Base-by-base conservation (phyloP, 2,329 filamentous ascomycete genomes). In the Cercospora sp. region DNA sequence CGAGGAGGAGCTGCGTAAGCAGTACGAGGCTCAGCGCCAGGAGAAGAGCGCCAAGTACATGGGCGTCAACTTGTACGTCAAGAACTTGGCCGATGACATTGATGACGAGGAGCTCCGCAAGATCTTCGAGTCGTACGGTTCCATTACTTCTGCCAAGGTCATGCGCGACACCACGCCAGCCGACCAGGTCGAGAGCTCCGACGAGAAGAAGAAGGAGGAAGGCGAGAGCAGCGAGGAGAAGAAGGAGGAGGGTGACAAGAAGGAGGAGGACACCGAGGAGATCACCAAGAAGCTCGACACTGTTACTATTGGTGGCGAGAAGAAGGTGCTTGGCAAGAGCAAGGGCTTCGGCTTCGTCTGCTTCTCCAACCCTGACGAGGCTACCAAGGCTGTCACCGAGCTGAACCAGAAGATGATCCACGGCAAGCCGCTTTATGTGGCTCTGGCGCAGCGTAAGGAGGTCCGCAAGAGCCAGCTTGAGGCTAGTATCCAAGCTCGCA, bases 321-420 rank as follows among this genome's bases (percentile, higher is more conserved):
- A 88, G 84, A 88, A 87, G 81, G 80, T 85, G 63, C 87, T 97
- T 69, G 95, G 95, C 81, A 98, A 98, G 91, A 97, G 93, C 90
- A 99, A 98, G 88, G 95, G 95, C 81, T 99, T 99, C 81, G 95
- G 95, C 77, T 99, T 99, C 82, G 95, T 99, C 79, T 99, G 95
- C 91, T 99, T 99, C 87, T 95, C 92, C 88, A 98, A 97, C 87
- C 94, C 95, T 69, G 95, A 99, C 78, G 95, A 99, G 82, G 95
- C 95, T 74, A 97, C 94, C 84, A 98, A 98, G 89, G 95, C 95
- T 73, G 94, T 99, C 73, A 93, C 94, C 70, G 95, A 99, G 83
- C 97, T 98, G 93, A 99, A 99, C 87, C 94, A 98, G 87, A 93
- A 95, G 82, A 99, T 99, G 95, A 87, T 98, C 75, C 91, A 94